phyloP scores from a whole-genome alignment of 2,329 filamentous ascomycete genomes.

The Sclerotinia spermophila region DNA sequence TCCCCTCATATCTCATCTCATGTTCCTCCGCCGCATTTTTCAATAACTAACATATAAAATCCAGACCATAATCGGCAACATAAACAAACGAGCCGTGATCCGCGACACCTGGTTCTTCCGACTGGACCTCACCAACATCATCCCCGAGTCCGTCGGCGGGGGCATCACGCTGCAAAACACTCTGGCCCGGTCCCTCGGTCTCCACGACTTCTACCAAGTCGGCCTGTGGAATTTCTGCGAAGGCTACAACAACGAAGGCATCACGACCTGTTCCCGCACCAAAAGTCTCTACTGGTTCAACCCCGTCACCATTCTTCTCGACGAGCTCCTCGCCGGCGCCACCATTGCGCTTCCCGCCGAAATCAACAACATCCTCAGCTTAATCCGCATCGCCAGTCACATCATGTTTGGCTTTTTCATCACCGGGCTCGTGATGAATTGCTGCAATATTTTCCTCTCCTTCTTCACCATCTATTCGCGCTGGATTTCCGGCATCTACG shows the following conservation, averaged over 20 bases:
- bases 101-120: conserved; percentile 78
- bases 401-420: conserved; percentile 92
- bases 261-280: conserved; percentile 72
- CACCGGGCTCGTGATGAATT: conserved; percentile 63
- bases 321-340: conserved; percentile 76
- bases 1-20: background rate
- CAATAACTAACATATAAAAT: background rate
- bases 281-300: conserved; percentile 83
- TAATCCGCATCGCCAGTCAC: conserved; percentile 71
- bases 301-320: conserved; percentile 75
- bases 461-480: conserved; percentile 41
- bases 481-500: conserved; percentile 63
- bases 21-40: background rate
- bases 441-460: conserved; percentile 67
- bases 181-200: conserved; percentile 77
- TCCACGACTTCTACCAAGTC: conserved; percentile 93
- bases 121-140: conserved; percentile 75
- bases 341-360: conserved; percentile 76
- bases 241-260: conserved; percentile 70
- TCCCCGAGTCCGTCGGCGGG: conserved; percentile 30
- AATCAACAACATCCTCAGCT: conserved; percentile 67
- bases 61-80: conserved; percentile 68
- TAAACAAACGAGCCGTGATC: conserved; percentile 57
- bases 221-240: conserved; percentile 92
- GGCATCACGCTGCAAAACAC: conserved; percentile 78